Evolutionary conservation across 345 rosid genomes (phyloP).

Genomic region (Diplotaxis tenuifolia): DNA sequence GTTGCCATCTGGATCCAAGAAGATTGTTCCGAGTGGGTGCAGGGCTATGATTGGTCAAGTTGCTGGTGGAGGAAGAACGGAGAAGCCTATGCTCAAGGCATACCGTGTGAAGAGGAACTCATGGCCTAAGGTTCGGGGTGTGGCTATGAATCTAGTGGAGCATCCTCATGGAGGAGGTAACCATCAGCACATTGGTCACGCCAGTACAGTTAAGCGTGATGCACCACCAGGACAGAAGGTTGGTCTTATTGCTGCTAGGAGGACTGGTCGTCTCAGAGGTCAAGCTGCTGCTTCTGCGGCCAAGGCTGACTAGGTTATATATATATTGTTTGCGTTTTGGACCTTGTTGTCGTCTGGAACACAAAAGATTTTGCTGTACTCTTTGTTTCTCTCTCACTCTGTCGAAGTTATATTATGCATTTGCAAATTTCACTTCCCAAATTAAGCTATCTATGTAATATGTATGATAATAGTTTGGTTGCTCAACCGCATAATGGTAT

Average conservation of each 20-base stretch:
- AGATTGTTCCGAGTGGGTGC: conserved; percentile 63
- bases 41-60: conserved; percentile 76
- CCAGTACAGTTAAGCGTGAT: conserved; percentile 66
- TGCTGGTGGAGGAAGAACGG: conserved; percentile 81
- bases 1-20: neutral
- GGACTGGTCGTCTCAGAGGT: conserved; percentile 75
- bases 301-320: conserved; percentile 48
- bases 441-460: no score
- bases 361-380: neutral
- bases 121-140: conserved; percentile 87
- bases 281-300: conserved; percentile 72
- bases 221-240: conserved; percentile 80
- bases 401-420: neutral
- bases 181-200: conserved; percentile 80
- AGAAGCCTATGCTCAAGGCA: conserved; percentile 71
- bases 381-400: neutral
- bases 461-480: no score
- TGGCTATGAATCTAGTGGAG: conserved; percentile 84
- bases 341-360: conserved; percentile 8
- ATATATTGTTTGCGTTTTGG: neutral
- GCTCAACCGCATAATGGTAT: no score
- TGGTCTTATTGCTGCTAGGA: conserved; percentile 77
- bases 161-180: conserved; percentile 90
- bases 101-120: conserved; percentile 72
- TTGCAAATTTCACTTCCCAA: neutral